Evolutionary conservation across 83 land plant species (phyloP), one percentile per base, ranked within the genome.

Genomic region (Diphasiastrum complanatum): DNA sequence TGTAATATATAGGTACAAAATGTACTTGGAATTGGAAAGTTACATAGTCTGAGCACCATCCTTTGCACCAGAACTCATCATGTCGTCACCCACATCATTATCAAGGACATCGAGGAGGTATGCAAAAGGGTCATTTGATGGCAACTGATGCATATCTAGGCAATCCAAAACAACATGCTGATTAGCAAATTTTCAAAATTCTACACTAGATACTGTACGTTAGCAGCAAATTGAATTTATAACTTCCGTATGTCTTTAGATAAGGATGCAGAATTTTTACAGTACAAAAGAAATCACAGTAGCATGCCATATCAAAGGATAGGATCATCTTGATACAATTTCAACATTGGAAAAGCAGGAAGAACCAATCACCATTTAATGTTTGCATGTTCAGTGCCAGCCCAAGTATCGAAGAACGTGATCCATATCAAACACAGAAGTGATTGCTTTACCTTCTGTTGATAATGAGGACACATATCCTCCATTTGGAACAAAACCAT

Each of bases 81-180:
- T n/a, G n/a, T n/a, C n/a, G n/a, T 55, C 59, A 11, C 59, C 34
- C 0, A 11, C 19, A 27, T 55, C 59, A 27, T 35, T 19, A 6
- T 55, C 59, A 10, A 55, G 59, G 0, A 55, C 59, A 30, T 55
- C 59, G n/a, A 55, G 20, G 18, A 55, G 35, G 19, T 27, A 55
- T 11, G 35, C 59, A 30, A 55, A 55, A 35, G 59, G 35, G 19
- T 55, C 31, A 35, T 27, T 32, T 12, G 59, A 55, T 19, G 26
- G 59, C 14, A 55, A 55, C 34, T 55, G 59, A 31, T 55, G 59
- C 34, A 55, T 55, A 1, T 55, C 59, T 55, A 35, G 27, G 35
- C 16, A 12, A 30, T 14, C n/a, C 12, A 41, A 41, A 1, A 14
- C 0, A 1, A 1, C 10, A 23, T 50, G 16, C 16, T 50, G 53